Evolutionary conservation across 2,329 filamentous ascomycete species (phyloP).

Genomic region (Camillea tinctor): DNA sequence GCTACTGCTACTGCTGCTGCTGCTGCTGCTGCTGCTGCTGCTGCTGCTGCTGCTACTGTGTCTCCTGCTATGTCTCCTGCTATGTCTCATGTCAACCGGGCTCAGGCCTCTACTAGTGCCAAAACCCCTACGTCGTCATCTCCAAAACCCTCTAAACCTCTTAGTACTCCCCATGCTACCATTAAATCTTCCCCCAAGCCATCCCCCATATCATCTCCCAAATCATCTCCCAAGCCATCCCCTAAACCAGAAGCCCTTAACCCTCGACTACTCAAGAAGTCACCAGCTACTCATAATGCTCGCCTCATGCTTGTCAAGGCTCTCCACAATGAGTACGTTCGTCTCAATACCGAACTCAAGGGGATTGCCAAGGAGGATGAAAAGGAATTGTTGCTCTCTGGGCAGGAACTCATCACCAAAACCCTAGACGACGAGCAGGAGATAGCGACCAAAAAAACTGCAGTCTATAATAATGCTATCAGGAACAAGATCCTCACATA

Average conservation of each 20-base stretch:
- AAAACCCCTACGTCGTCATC: background rate
- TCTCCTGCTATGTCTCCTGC: too few species aligned
- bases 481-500: constrained; percentile 76
- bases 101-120: background rate
- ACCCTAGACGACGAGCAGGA: constrained; percentile 78
- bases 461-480: constrained; percentile 80
- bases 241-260: constrained; percentile 57
- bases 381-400: constrained; percentile 54
- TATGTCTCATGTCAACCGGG: background rate
- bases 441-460: constrained; percentile 62
- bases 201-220: constrained; percentile 4
- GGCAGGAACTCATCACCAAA: constrained; percentile 66
- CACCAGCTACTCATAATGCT: constrained; percentile 56
- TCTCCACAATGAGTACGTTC: constrained; percentile 63
- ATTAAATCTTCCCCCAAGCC: background rate
- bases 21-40: too few species aligned
- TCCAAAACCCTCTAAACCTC: background rate
- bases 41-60: too few species aligned
- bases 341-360: constrained; percentile 63
- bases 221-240: constrained; percentile 11
- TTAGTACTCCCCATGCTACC: background rate
- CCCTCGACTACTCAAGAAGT: constrained; percentile 60
- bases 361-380: constrained; percentile 51
- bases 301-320: constrained; percentile 59
- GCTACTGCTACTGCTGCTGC: too few species aligned